Percentiles rank a stretch among this genome's conserved stretches.
Conservation (phyloP, 345 rosid species). For the Eucalyptus polybractea region DNA sequence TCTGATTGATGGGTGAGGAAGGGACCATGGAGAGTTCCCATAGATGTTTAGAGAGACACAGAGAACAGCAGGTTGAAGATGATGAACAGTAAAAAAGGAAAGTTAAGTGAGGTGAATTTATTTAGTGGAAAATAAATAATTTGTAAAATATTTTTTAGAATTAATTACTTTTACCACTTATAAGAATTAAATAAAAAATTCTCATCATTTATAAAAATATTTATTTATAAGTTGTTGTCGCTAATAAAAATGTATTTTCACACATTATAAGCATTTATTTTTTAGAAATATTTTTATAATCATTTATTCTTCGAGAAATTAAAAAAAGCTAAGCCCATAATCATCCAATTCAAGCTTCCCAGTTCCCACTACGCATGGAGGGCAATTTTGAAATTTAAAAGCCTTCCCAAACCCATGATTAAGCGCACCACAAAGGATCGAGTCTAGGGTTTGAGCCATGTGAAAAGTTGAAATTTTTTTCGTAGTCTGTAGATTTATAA, state of each 20-base stretch:
- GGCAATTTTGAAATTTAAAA: background rate
- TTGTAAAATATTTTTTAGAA: too few relatives aligned
- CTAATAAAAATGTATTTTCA: too few relatives aligned
- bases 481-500: rapidly evolving
- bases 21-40: background rate
- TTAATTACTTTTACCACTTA: too few relatives aligned
- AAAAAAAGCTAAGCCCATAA: too few relatives aligned
- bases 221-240: rapidly evolving
- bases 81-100: background rate
- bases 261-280: background rate
- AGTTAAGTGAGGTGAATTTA: too few relatives aligned
- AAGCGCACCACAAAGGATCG: too few relatives aligned
- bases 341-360: too few relatives aligned
- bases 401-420: background rate
- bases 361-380: rapidly evolving
- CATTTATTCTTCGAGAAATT: too few relatives aligned
- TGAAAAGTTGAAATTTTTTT: background rate
- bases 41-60: background rate
- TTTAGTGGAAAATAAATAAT: background rate
- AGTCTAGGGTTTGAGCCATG: background rate
- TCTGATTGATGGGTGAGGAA: too few relatives aligned
- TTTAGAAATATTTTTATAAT: too few relatives aligned
- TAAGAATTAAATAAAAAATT: too few relatives aligned
- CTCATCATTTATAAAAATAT: background rate
- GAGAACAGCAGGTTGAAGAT: background rate